Base-by-base conservation (phyloP, 2,329 filamentous ascomycete species). In the Hypoxylon rubiginosum region DNA sequence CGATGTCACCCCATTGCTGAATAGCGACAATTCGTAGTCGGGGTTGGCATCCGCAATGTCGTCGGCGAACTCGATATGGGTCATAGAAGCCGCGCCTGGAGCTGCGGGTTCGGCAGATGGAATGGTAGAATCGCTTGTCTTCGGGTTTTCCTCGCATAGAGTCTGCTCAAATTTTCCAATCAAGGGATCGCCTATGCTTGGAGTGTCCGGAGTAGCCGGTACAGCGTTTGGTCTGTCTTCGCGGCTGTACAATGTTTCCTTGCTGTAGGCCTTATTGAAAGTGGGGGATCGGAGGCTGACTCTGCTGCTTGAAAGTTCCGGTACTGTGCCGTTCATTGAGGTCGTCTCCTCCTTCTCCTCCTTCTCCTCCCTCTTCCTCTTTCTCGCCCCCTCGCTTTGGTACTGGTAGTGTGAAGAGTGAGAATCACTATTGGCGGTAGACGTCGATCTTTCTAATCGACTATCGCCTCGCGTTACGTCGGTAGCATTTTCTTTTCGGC, bases 21-120 rank as follows among this genome's bases (percentile, higher is more conserved):
- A 73, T 5, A 58, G 57, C 1, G 72, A 70, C 6, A 75, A 24
- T 58, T 73, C 74, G 26, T 73, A 75, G 1, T 60, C 65, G 13
- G 53, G 48, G 28, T 26, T 46, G 8, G 24, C 24, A 30, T 17
- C 46, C 5, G 46, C 13, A 32, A 8, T 32, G 13, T 28, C 26
- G 4, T 26, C 17, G 32, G 46, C n/a, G 9, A 21, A 9, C 13
- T 19, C 6, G 17, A 9, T 10, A 21, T 11, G 17, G n/a, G n/a
- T 10, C 3, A n/a, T 21, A 19, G 15, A 17, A 17, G 36, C 10
- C 36, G 6, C 15, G 36, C 6, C n/a, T 19, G 36, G 10, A 19
- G 36, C 36, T 8, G n/a, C 8, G 10, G 36, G 6, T 17, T n/a
- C n/a, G n/a, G 36, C 2, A 17, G 5, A 43, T 10, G n/a, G 39